Evolutionary conservation across 306 rosid genomes (phyloP), one percentile per base, ranked within the genome.

Genomic region (Quercus variabilis): DNA sequence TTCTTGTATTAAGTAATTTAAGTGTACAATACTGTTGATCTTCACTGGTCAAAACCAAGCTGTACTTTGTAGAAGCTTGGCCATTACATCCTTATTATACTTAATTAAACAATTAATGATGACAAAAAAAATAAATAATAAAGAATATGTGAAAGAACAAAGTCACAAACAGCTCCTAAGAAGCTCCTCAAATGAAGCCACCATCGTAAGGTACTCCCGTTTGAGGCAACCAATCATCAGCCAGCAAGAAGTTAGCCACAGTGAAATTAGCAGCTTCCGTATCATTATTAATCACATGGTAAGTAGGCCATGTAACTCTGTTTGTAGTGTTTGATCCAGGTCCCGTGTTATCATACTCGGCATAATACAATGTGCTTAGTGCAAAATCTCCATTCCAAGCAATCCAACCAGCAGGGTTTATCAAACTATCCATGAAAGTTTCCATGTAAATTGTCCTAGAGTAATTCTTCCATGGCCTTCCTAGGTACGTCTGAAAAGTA

Each of bases 381-480:
- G 97, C 94, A 79, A 89, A 93, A 31, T 74, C 83, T 1, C 94
- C 94, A 73, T 62, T 73, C 97, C 97, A 93, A 19, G 76, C 89
- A 0, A 28, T 78, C 97, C 96, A 93, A 20, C 97, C 96, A 19
- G 75, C 75, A 9, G 90, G 83, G 52, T 82, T 52, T 17, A 93
- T 87, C 79, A 85, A 71, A 62, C 68, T 74, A 6, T 85, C 91
- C 74, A 93, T 85, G 73, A 68, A 88, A 56, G 77, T 77, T 55
- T 88, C 89, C 91, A 91, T 78, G 68, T 21, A 89, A 30, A 91
- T 80, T 1, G 94, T 93, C 77, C 86, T 80, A 1, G 97, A 93
- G 54, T 85, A 93, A 69, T 89, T 80, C 83, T 93, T 92, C 96
- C 97, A 92, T 1, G 97, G 96, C 55, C 97, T 86, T 1, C 97